Evolutionary conservation across 2,329 filamentous ascomycete genomes (phyloP).

Genomic region (Cladosporium phlei): DNA sequence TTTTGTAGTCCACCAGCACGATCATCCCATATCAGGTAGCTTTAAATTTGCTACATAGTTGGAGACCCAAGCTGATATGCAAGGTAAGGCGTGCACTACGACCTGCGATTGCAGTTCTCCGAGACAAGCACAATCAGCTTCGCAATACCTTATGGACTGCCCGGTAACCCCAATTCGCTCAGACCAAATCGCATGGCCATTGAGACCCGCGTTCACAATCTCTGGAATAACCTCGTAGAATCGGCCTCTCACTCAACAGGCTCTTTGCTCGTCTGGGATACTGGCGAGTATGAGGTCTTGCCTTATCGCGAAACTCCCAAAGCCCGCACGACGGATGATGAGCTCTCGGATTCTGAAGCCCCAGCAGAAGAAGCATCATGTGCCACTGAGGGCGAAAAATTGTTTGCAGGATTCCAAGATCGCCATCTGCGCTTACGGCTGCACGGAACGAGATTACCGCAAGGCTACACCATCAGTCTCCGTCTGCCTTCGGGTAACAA

Average conservation of each 20-base stretch:
- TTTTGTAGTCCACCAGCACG: constrained; percentile 69
- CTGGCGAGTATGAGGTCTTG: constrained; percentile 40
- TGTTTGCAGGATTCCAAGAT: constrained; percentile 35
- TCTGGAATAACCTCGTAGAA: constrained; percentile 45
- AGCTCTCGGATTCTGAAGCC: constrained; percentile 26
- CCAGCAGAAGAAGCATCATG: constrained; percentile 3
- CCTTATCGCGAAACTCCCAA: constrained; percentile 21
- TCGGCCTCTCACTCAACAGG: constrained; percentile 40
- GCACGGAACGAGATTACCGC: constrained; percentile 36
- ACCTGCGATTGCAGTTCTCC: constrained; percentile 66
- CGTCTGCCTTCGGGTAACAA: constrained; percentile 36
- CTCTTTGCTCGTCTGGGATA: constrained; percentile 45
- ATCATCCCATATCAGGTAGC: constrained; percentile 61
- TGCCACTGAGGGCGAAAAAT: constrained; percentile 33
- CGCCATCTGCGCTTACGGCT: constrained; percentile 40
- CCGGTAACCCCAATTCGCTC: constrained; percentile 38
- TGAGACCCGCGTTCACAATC: constrained; percentile 42
- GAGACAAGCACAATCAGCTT: constrained; percentile 60
- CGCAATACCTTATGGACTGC: constrained; percentile 41
- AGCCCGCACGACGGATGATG: constrained; percentile 31
- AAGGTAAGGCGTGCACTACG: constrained; percentile 44
- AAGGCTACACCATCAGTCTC: constrained; percentile 37
- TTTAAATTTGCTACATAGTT: constrained; percentile 1
- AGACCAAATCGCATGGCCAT: constrained; percentile 40
- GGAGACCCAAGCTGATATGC: constrained; percentile 12